Percentiles rank a stretch among this genome's conserved stretches.
These are phyloP conservation scores for Spathaspora sp. DNA, from an alignment of 805 yeast species.

Conservation along the genomic window DNA sequence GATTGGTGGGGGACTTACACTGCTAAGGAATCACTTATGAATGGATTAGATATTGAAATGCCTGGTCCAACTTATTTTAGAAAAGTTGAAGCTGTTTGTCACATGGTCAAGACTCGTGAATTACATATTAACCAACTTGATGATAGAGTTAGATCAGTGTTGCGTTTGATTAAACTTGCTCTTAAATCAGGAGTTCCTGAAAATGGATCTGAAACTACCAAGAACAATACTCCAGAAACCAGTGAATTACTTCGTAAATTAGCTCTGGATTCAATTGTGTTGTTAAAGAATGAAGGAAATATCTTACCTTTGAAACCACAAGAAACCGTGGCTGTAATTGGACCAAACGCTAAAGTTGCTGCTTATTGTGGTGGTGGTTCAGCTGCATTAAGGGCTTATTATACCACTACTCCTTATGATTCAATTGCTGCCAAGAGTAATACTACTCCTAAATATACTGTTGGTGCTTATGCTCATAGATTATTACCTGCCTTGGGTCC, in stretches of 20 bases:
- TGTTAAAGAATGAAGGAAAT: conserved; percentile 23
- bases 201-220: conserved; percentile 16
- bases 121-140: conserved; percentile 21
- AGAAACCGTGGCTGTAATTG: conserved; percentile 28
- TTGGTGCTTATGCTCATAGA: conserved; percentile 29
- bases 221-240: conserved; percentile 23
- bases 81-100: conserved; percentile 12
- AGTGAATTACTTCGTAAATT: conserved; percentile 16
- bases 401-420: conserved; percentile 24
- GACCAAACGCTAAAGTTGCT: conserved; percentile 27
- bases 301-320: conserved; percentile 28
- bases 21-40: conserved; percentile 20
- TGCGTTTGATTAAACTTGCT: conserved; percentile 23
- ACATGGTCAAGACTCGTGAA: conserved; percentile 23
- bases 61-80: conserved; percentile 29
- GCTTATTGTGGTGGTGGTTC: conserved; percentile 35
- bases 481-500: conserved; percentile 24
- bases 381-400: conserved; percentile 24
- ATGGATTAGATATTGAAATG: conserved; percentile 33
- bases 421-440: conserved; percentile 13
- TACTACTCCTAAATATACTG: conserved; percentile 19
- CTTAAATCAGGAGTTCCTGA: conserved; percentile 18
- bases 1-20: conserved; percentile 33
- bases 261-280: conserved; percentile 24
- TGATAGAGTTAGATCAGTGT: conserved; percentile 23